Conservation (phyloP, 1,284 basidiomycete species). For the Vanrija pseudolonga region DNA sequence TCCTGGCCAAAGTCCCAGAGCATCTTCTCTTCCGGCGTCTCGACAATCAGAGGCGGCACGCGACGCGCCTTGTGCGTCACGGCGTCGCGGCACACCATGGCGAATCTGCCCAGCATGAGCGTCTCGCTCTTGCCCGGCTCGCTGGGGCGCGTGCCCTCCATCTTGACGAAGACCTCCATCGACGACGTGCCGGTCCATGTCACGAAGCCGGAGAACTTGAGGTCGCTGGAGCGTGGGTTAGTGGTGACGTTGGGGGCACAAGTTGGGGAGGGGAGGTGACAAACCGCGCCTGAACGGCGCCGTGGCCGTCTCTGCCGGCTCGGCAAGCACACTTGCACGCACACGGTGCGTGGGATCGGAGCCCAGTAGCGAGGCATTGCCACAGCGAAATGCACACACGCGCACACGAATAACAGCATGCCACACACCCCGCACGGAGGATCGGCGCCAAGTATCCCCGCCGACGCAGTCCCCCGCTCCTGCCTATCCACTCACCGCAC, state of each 20-base stretch:
- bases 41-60: constrained; percentile 63
- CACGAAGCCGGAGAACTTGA: constrained; percentile 72
- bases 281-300: too few relatives aligned
- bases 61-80: constrained; percentile 61
- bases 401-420: too few relatives aligned
- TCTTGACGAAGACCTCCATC: constrained; percentile 76
- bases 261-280: too few relatives aligned
- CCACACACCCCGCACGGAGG: too few relatives aligned
- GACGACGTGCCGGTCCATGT: constrained; percentile 71
- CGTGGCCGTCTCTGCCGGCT: too few relatives aligned
- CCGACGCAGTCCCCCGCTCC: not conserved
- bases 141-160: constrained; percentile 60
- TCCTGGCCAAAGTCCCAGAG: constrained; percentile 65
- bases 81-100: constrained; percentile 76
- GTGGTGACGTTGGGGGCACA: not conserved
- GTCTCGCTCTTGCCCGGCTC: constrained; percentile 56
- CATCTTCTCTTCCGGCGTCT: constrained; percentile 61
- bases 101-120: constrained; percentile 58
- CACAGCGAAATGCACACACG: too few relatives aligned
- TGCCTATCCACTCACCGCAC: constrained; percentile 25
- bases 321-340: too few relatives aligned
- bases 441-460: not conserved
- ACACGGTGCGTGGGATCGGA: too few relatives aligned
- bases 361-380: too few relatives aligned
- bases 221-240: constrained; percentile 62